These are phyloP conservation scores for apple (Malus domestica) DNA, from an alignment of 306 rosid species.

Conservation along the genomic window DNA sequence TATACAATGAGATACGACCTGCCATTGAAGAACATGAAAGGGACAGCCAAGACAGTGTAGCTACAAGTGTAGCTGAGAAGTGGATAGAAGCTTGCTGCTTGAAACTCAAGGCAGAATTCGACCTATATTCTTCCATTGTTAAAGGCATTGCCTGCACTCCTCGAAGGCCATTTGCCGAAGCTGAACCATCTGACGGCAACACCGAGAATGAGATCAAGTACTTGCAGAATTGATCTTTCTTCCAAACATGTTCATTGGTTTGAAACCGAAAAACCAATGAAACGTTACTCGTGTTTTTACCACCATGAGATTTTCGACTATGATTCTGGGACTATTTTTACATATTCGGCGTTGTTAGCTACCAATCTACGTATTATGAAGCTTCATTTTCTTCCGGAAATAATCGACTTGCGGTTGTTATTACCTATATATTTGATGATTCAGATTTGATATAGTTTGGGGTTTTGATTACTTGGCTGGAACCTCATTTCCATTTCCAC, in stretches of 20 bases:
- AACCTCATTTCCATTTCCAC: too few species aligned
- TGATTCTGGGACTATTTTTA: neutral
- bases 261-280: neutral
- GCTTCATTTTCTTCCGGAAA: neutral
- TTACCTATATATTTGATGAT: too few species aligned
- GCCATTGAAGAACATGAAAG: constrained; percentile 97
- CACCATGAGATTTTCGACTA: neutral
- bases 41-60: constrained; percentile 84
- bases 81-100: constrained; percentile 85
- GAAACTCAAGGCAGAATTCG: constrained; percentile 79
- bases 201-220: constrained; percentile 39
- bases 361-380: neutral
- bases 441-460: too few species aligned
- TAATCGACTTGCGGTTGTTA: too few species aligned
- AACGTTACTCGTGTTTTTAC: neutral
- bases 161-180: constrained; percentile 22
- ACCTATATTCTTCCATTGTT: constrained; percentile 65
- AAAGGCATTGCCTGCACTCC: constrained; percentile 50
- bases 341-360: neutral
- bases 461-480: too few species aligned
- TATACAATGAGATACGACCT: constrained; percentile 86
- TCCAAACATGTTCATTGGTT: neutral
- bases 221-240: constrained; percentile 34
- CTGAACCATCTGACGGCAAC: constrained; percentile 36
- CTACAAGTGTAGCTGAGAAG: constrained; percentile 88